Conservation (phyloP, 2,329 filamentous ascomycete species). For the Aurifilum marmelostoma region DNA sequence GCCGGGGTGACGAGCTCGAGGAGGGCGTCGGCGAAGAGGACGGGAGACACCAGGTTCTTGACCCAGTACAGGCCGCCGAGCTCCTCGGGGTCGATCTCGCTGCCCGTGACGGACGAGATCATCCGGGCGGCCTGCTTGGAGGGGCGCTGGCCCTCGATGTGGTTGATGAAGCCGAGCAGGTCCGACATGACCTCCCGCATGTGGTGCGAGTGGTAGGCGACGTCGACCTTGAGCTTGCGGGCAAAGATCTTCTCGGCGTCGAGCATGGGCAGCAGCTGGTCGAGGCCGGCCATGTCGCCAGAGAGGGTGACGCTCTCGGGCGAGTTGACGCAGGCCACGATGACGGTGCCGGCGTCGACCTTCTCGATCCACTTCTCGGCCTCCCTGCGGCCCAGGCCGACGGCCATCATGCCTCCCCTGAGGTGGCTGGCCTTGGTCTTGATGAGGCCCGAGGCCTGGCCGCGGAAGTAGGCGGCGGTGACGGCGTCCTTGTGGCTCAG, state of each 20-base stretch:
- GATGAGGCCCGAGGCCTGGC: constrained; percentile 20
- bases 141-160: constrained; percentile 32
- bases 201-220: constrained; percentile 31
- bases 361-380: constrained; percentile 22
- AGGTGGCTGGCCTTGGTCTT: constrained; percentile 19
- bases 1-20: constrained; percentile 25
- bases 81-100: constrained; percentile 22
- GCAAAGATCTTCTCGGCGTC: constrained; percentile 36
- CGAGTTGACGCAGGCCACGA: constrained; percentile 28
- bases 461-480: constrained; percentile 26
- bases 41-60: constrained; percentile 25
- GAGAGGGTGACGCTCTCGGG: constrained; percentile 42
- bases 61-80: constrained; percentile 33
- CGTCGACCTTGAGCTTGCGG: constrained; percentile 29
- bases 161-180: constrained; percentile 37
- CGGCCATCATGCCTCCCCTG: constrained; percentile 25
- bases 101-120: constrained; percentile 24
- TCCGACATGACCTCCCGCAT: constrained; percentile 34
- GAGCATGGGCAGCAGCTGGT: constrained; percentile 31
- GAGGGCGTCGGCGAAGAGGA: constrained; percentile 24
- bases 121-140: constrained; percentile 22
- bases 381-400: constrained; percentile 18
- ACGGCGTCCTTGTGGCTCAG: constrained; percentile 26
- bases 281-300: constrained; percentile 36
- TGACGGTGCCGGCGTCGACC: constrained; percentile 19